Percentiles rank a stretch among this genome's conserved stretches.
phyloP scores from a whole-genome alignment of 2,329 filamentous ascomycete species.

The Metarhizium rileyi region DNA sequence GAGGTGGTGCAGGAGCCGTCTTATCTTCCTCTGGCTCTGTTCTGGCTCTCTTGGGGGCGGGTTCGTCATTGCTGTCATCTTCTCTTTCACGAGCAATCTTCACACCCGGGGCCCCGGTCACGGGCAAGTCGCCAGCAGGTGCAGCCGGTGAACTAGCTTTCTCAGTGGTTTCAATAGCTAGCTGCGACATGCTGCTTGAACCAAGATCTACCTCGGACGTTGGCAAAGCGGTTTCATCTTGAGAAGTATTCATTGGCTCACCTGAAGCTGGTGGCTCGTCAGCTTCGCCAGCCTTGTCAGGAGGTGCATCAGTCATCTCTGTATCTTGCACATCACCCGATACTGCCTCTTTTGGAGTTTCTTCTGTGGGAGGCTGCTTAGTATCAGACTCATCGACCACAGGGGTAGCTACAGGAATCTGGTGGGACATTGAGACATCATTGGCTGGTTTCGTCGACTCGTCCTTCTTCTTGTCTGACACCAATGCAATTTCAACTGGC shows the following conservation, averaged over 20 bases:
- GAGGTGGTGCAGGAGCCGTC: constrained; percentile 8
- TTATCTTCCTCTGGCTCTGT: constrained; percentile 48
- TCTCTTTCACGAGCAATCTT: constrained; percentile 71
- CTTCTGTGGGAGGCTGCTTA: background rate
- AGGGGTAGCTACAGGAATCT: background rate
- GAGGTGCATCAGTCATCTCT: constrained; percentile 17
- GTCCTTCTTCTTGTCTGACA: background rate
- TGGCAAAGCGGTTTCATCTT: constrained; percentile 14
- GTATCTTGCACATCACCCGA: constrained; percentile 12
- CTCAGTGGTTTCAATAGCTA: constrained; percentile 27
- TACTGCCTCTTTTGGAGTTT: background rate
- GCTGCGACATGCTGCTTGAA: constrained; percentile 27
- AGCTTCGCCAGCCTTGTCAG: constrained; percentile 10
- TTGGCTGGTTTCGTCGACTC: constrained; percentile 1
- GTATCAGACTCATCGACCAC: background rate
- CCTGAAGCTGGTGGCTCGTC: constrained; percentile 10
- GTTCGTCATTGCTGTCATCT: constrained; percentile 55
- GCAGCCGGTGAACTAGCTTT: constrained; percentile 17
- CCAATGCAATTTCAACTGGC: background rate
- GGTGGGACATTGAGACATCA: background rate
- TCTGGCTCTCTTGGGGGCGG: constrained; percentile 71
- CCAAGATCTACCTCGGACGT: constrained; percentile 26
- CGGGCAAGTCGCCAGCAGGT: constrained; percentile 34
- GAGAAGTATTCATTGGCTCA: constrained; percentile 7
- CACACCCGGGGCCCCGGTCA: constrained; percentile 43